Evolutionary conservation across 768 basidiomycete genomes (phyloP).

Genomic region (Termitomyces sp.): DNA sequence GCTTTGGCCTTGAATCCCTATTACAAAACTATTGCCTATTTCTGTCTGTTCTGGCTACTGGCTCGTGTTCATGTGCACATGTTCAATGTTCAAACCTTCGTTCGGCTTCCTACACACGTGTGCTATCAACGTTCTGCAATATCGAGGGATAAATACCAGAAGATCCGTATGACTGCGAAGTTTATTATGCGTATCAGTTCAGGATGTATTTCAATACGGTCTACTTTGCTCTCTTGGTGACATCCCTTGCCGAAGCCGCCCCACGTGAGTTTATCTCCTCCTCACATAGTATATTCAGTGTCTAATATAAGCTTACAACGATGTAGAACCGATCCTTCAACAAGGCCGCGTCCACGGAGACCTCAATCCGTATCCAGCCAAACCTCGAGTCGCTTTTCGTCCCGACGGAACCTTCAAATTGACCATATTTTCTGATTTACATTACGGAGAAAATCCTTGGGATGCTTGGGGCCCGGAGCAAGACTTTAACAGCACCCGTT

Average conservation of each 20-base stretch:
- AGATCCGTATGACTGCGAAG: neutral
- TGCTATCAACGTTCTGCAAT: neutral
- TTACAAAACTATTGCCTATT: too few relatives aligned
- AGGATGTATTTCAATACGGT: neutral
- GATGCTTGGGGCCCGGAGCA: conserved; percentile 64
- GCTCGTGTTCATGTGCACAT: too few relatives aligned
- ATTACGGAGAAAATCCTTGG: conserved; percentile 76
- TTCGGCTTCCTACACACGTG: neutral
- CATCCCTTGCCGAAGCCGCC: neutral
- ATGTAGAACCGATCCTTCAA: conserved; percentile 5
- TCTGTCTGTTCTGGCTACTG: too few relatives aligned
- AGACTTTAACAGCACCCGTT: conserved; percentile 54
- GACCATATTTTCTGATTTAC: conserved; percentile 71
- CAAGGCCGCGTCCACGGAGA: neutral
- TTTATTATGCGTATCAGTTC: neutral
- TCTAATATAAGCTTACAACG: neutral
- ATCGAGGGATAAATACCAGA: neutral
- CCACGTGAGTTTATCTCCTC: conserved; percentile 4
- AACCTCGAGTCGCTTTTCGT: conserved; percentile 50
- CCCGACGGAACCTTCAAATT: conserved; percentile 64
- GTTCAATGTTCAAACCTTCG: neutral
- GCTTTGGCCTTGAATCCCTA: too few relatives aligned
- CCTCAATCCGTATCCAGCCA: conserved; percentile 36
- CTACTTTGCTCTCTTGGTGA: neutral
- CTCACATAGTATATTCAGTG: too few relatives aligned